Evolutionary conservation across 2,329 filamentous ascomycete genomes (phyloP).

Genomic region (Pezicula neosporulosa): DNA sequence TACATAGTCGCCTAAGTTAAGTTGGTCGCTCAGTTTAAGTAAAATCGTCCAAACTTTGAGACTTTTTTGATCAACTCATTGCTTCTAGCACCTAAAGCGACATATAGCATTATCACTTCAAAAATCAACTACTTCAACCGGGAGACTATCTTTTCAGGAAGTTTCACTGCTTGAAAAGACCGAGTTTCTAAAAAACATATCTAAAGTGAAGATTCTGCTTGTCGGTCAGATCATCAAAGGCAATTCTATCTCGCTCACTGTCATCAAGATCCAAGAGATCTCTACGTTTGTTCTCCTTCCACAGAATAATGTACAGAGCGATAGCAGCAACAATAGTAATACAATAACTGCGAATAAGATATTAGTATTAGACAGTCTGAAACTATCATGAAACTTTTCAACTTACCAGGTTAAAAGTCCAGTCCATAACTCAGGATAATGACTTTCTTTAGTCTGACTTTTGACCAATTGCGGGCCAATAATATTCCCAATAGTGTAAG

Average conservation of each 20-base stretch:
- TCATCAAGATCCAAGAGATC: constrained; percentile 47
- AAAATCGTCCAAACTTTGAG: too few species aligned
- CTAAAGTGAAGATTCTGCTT: constrained; percentile 63
- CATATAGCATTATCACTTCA: too few species aligned
- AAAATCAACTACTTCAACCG: too few species aligned
- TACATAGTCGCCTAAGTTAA: too few species aligned
- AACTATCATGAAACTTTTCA: neutral
- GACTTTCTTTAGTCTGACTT: constrained; percentile 55
- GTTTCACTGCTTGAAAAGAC: too few species aligned
- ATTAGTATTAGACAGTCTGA: neutral
- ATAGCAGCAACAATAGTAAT: constrained; percentile 57
- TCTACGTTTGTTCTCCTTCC: constrained; percentile 51
- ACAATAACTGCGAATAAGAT: constrained; percentile 33
- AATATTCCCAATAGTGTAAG: constrained; percentile 71
- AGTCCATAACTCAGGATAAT: constrained; percentile 67
- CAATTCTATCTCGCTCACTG: constrained; percentile 55
- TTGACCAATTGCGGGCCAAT: constrained; percentile 67
- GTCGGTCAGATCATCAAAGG: constrained; percentile 64
- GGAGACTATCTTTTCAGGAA: too few species aligned
- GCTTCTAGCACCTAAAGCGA: too few species aligned
- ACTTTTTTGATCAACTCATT: too few species aligned
- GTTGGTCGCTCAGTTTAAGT: too few species aligned
- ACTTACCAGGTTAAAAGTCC: constrained; percentile 58
- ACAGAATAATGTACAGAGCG: constrained; percentile 53
- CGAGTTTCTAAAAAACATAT: constrained; percentile 33